These are phyloP conservation scores for Sechiopsis laciniata DNA, from an alignment of 306 rosid species.

Conservation along the genomic window DNA sequence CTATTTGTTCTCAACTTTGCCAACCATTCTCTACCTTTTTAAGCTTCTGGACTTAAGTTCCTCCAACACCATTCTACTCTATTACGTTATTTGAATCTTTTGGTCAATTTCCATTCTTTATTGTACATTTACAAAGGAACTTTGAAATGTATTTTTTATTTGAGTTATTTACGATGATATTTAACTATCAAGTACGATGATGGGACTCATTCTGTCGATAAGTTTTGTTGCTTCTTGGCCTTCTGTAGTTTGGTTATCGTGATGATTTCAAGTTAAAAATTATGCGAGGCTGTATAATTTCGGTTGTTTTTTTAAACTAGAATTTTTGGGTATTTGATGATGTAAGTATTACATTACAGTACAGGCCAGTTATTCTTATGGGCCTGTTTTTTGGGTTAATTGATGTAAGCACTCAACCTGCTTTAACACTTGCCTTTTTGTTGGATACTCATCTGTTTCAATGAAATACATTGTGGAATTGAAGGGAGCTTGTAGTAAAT, in stretches of 20 bases:
- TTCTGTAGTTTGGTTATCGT: background rate
- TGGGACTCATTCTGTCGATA: background rate
- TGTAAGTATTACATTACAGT: background rate
- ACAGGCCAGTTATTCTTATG: background rate
- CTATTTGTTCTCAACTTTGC: background rate
- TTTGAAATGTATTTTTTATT: background rate
- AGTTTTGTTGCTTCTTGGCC: background rate
- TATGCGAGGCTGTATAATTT: no score
- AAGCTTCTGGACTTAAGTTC: background rate
- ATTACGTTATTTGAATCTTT: background rate
- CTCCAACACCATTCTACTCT: slow-evolving; percentile 2
- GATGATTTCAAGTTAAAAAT: no score
- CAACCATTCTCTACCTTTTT: background rate
- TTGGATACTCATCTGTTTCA: no score
- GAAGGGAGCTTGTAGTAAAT: background rate
- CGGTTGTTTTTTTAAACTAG: no score
- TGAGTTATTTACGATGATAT: background rate
- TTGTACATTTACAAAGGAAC: background rate
- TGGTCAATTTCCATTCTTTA: background rate
- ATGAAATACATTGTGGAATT: no score
- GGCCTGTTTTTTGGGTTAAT: background rate
- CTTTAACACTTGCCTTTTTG: background rate
- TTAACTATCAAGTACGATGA: background rate
- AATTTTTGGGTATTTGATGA: slow-evolving; percentile 4
- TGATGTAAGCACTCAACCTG: no score